A percentile compares a stretch with the other conserved stretches of the same genome.
Evolutionary conservation across 2,329 filamentous ascomycete genomes (phyloP).

Genomic region (Calonectria honghensis): DNA sequence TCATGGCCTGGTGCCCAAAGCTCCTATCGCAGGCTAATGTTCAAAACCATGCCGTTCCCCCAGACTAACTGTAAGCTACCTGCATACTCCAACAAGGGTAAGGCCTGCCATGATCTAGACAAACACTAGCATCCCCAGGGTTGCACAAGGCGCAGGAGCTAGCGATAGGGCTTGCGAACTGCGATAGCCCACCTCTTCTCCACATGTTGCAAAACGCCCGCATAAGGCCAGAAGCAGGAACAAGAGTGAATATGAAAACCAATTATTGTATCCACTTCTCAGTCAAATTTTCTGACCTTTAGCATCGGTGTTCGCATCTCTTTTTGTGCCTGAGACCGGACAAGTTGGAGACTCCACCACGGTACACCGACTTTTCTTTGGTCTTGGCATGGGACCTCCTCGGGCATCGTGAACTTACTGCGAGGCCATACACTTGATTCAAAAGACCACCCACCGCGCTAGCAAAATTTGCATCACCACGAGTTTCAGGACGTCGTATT

Average conservation of each 20-base stretch:
- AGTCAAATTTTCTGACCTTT: not conserved
- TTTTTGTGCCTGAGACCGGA: not conserved
- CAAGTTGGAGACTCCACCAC: not conserved
- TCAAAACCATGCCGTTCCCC: not conserved
- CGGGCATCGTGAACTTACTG: not conserved
- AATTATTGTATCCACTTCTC: not conserved
- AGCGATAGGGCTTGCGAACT: not conserved
- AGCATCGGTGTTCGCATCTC: not conserved
- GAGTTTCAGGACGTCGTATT: not conserved
- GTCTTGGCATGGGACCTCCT: not conserved
- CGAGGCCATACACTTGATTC: not conserved
- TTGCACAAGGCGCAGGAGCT: not conserved
- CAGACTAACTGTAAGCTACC: not conserved
- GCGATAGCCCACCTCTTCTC: not conserved
- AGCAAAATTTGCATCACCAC: not conserved
- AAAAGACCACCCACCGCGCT: not conserved
- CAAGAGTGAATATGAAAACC: not conserved
- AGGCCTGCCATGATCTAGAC: not conserved
- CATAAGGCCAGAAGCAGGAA: not conserved
- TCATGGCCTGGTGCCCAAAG: not conserved
- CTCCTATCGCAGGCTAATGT: not conserved
- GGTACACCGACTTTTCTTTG: conserved; percentile 17
- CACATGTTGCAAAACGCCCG: conserved; percentile 4
- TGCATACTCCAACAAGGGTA: not conserved
- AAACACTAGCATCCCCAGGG: not conserved